These are phyloP conservation scores for Penicillium sp. DNA, from an alignment of 2,329 filamentous ascomycete species.

Conservation along the genomic window DNA sequence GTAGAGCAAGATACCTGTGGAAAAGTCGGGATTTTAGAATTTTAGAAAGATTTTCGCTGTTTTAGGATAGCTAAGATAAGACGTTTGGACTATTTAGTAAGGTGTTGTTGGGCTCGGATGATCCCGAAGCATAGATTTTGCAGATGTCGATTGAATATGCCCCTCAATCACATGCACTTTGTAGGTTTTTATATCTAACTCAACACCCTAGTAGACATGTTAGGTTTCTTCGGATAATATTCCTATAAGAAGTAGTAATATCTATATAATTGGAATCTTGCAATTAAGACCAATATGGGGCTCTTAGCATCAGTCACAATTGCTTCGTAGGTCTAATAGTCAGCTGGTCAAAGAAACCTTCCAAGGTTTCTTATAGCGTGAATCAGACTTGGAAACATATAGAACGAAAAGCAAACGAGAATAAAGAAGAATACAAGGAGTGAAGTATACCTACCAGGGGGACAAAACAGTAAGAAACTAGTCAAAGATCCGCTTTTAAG, in stretches of 20 bases:
- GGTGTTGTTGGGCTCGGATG: not conserved
- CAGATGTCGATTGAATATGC: not conserved
- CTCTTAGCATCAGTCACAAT: not conserved
- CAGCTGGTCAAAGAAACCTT: not conserved
- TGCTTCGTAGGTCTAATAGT: not conserved
- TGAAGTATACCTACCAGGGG: not conserved
- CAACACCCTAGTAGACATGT: not conserved
- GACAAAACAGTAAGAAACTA: not conserved
- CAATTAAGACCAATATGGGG: not conserved
- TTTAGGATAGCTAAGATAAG: not conserved
- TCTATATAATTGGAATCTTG: not conserved
- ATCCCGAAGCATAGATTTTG: not conserved
- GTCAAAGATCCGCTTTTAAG: not conserved
- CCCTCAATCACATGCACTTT: not conserved
- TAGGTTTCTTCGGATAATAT: not conserved
- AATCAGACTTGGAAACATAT: no score
- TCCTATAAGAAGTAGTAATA: not conserved
- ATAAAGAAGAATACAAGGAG: not conserved
- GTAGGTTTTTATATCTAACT: not conserved
- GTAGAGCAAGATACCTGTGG: not conserved
- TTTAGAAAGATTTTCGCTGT: not conserved
- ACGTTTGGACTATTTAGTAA: not conserved
- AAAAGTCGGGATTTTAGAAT: not conserved
- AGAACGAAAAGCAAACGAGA: not conserved
- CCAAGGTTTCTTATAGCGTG: not conserved